Evolutionary conservation across 108 stramenopile genomes (phyloP), one percentile per base, ranked within the genome.

Genomic region (Seminavis robusta): DNA sequence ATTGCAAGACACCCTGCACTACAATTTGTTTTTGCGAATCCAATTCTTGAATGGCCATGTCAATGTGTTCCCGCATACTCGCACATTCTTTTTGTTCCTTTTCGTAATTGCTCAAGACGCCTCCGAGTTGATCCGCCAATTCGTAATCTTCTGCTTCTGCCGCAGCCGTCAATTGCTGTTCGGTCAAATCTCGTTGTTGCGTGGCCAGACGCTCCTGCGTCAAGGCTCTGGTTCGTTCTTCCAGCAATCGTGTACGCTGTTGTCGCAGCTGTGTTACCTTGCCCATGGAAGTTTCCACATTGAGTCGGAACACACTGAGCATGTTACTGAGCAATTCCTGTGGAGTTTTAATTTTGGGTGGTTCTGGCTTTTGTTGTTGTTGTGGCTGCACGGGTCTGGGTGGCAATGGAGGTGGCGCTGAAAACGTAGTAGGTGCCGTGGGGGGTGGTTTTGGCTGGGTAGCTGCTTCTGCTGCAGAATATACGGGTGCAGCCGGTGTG

Each of bases 141-240:
- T 94, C 93, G 66, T 84, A 94, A 49, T 94, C 89, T 65, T 94
- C 93, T 48, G 70, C 57, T 45, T 90, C 93, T 9, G 76, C 87
- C 20, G 93, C 93, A 23, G 54, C 68, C 51, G 61, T 65, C 53
- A 80, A 79, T 44, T 83, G 84, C 11, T 58, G 48, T 57, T 88
- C 82, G 2, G 80, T 74, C 60, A 80, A 75, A 23, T 74, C 47
- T 16, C 79, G 74, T 56, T 88, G 82, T 36, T 83, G 84, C 9
- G 64, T 62, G 4, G 76, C 70, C 34, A 83, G 61, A 8, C 73
- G 50, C 31, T 83, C 55, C 47, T 77, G 74, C 40, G 85, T 81
- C 29, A 71, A 29, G 0, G 87, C 71, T 10, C 56, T 57, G 33
- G 65, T 63, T 23, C 77, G 66, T 36, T 86, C 78, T 37, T 86